Base-by-base conservation (phyloP, 441 rosid genomes). In the Populus hybrid region DNA sequence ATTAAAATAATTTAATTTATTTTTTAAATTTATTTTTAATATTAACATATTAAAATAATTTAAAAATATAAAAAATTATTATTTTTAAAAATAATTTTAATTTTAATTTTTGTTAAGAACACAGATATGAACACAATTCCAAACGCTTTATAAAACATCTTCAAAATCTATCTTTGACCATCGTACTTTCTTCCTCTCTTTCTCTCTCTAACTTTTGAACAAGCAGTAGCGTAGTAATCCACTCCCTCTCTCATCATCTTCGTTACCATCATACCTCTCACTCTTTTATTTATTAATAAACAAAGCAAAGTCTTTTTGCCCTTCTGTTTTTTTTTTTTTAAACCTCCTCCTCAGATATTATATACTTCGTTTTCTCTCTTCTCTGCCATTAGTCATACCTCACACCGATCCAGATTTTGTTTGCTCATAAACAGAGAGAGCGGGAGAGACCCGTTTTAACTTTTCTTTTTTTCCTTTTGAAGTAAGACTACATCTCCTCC, bases 101-200 rank as follows among this genome's bases (percentile, higher is more conserved):
- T 24, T 24, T 24, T n/a, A n/a, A n/a, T 24, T 24, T 24, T 24
- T 24, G 23, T 24, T 33, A 33, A 33, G 36, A 33, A 33, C 7
- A 33, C 36, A 6, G 35, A 1, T 33, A 33, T 6, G 36, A 33
- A 33, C 36, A 33, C 36, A 33, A 33, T 33, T 33, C 20, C 65
- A n/a, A 61, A 16, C 65, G 23, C 21, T 9, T 26, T 38, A 40
- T 8, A 70, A 77, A 76, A 35, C 79, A 71, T 59, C 84, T 81
- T 65, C 79, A 89, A 85, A 40, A 77, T 84, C 89, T 82, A 82
- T 26, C 83, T 90, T 90, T 89, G 93, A 89, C 93, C 90, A 63
- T 75, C 83, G 85, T 83, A 78, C 83, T 36, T 64, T 31, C 72
- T 36, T 67, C 68, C 69, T 42, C 68, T 82, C 61, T 73, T 69